Base-by-base conservation (phyloP, 2,329 filamentous ascomycete species). In the Alternaria metachromatica region DNA sequence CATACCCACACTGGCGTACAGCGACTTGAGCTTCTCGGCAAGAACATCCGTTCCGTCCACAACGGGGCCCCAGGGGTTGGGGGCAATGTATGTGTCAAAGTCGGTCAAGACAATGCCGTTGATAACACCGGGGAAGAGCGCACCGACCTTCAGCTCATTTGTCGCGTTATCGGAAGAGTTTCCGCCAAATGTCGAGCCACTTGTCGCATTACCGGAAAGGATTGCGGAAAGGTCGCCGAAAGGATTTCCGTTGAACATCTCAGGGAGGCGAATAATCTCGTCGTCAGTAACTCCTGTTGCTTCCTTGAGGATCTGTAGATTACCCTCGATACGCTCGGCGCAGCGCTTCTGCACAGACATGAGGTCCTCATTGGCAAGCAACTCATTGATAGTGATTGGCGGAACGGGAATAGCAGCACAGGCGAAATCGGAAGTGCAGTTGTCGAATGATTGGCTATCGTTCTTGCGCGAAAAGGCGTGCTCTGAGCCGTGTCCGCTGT, bases 201-300 rank as follows among this genome's bases (percentile, higher is more conserved):
- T 26, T 12, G 53, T 26, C 33, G 53, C 33, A 26, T 44, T 28
- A 45, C n/a, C 25, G 51, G 53, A 44, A 49, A 21, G 18, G 2
- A 21, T 37, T 6, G 12, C 26, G 18, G 3, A n/a, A 26, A 48
- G 6, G 8, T 15, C n/a, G 20, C 28, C 28, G 18, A 57, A 49
- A 11, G n/a, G 18, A 12, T 15, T 4, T 18, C 44, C 23, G 43
- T 37, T 57, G 15, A 41, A 57, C 26, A 62, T 33, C 7, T 49
- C 58, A 6, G 58, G 23, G 3, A 64, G 53, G 18, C 49, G 54
- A 7, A 62, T 62, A 6, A 62, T 62, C 21, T 62, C 59, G 15
- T 56, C 59, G 1, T 62, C 59, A 6, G 55, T 58, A n/a, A 62
- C n/a, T 43, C 59, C 59, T n/a, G 59, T 62, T 13, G 59, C 59